Base-by-base conservation (phyloP, 345 rosid genomes). In the Clarkia xantiana region DNA sequence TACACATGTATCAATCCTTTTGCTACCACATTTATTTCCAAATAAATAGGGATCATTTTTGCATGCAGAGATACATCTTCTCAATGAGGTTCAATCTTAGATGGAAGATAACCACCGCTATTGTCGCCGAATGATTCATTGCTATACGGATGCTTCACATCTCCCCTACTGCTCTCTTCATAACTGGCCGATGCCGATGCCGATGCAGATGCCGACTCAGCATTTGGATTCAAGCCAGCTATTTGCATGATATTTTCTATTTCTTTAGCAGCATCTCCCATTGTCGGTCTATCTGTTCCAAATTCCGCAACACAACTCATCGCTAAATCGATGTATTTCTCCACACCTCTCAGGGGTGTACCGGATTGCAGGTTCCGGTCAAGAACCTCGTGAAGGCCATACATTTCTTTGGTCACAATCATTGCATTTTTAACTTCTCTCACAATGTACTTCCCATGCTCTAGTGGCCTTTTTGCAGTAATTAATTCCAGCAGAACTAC, bases 371-470 rank as follows among this genome's bases (percentile, higher is more conserved):
- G 80, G 40, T 54, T 49, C 0, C 81, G 76, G 58, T 91, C 99
- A 10, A 91, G 59, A 52, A 84, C 42, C 52, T 73, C 81, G 16
- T 75, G 79, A 8, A 93, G 75, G 60, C 75, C 78, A 43, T 82
- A 84, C 20, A 78, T 46, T 14, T 60, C 67, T 57, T 74, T 80
- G 0, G 73, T 64, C 64, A 61, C 77, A 19, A 82, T 75, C 87
- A 93, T 55, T 36, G 60, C 74, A 29, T 29, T 62, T 45, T 62
- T 82, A 14, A 87, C 69, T 64, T 93, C 99, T 55, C 79, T 75
- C 51, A 86, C 98, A 4, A 93, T 79, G 60, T 93, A 84, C 55
- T 67, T 87, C 14, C 95, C 96, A 36, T 65, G 66, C 62, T 93
- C 81, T 53, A 87, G 77, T 0, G 99, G 95, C 67, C 55, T 78